Conservation (phyloP, 768 basidiomycete genomes). For the Mycena amicta region DNA sequence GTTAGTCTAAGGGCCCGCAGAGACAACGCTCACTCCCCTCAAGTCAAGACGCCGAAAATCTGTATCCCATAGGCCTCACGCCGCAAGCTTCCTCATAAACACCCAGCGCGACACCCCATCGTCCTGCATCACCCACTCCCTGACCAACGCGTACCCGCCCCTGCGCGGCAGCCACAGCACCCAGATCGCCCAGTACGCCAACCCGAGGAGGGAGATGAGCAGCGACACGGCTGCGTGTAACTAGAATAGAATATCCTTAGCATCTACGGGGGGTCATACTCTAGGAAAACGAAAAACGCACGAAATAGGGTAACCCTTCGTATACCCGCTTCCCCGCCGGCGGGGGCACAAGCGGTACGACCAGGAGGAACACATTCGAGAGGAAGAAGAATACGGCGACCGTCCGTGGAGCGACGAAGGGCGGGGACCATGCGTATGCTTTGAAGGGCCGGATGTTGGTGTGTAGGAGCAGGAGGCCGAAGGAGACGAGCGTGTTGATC, state of each 20-base stretch:
- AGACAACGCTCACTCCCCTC: neutral
- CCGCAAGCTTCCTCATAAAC: slow-evolving; percentile 28
- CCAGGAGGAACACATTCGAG: slow-evolving; percentile 66
- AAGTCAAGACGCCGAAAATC: too few relatives aligned
- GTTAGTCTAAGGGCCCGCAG: too few relatives aligned
- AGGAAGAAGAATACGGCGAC: slow-evolving; percentile 58
- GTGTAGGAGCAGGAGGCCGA: slow-evolving; percentile 66
- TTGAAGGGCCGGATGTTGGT: slow-evolving; percentile 43
- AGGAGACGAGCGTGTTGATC: slow-evolving; percentile 61
- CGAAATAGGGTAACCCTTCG: slow-evolving; percentile 67
- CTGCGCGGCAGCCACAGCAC: slow-evolving; percentile 50
- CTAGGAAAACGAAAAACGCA: too few relatives aligned
- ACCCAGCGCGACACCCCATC: slow-evolving; percentile 63
- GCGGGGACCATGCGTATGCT: slow-evolving; percentile 61
- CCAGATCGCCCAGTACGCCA: slow-evolving; percentile 60
- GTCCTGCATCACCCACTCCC: slow-evolving; percentile 50
- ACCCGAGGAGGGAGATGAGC: slow-evolving; percentile 49
- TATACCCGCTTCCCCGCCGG: slow-evolving; percentile 52
- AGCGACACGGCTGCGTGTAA: slow-evolving; percentile 53
- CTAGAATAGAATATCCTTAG: slow-evolving; percentile 29
- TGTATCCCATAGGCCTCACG: neutral
- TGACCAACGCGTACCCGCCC: slow-evolving; percentile 51
- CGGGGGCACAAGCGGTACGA: slow-evolving; percentile 68
- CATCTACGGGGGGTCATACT: too few relatives aligned
- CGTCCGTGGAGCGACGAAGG: slow-evolving; percentile 56